These are phyloP conservation scores for Alternaria viburni DNA, from an alignment of 2,329 filamentous ascomycete species.

Conservation along the genomic window DNA sequence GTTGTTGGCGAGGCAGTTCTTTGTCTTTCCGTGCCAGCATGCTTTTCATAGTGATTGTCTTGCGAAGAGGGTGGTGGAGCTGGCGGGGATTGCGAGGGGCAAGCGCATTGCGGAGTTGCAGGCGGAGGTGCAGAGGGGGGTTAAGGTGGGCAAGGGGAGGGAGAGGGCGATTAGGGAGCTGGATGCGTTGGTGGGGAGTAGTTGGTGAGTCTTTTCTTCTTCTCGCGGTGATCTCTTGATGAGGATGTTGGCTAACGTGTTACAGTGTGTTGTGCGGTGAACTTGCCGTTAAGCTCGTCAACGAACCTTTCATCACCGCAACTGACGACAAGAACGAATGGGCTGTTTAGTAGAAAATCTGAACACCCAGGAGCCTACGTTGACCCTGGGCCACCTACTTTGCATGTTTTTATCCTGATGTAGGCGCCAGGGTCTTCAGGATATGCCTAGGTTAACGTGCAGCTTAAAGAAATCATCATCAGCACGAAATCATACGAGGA, in stretches of 20 bases:
- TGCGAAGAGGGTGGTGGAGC: conserved; percentile 82
- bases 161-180: conserved; percentile 87
- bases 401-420: neutral
- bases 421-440: neutral
- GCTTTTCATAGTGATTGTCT: conserved; percentile 96
- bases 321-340: conserved; percentile 81
- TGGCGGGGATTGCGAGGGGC: conserved; percentile 75
- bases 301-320: conserved; percentile 84
- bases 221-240: no score
- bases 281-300: conserved; percentile 90
- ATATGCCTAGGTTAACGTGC: neutral
- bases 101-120: conserved; percentile 86
- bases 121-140: conserved; percentile 77
- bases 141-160: conserved; percentile 72
- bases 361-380: neutral
- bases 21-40: conserved; percentile 98
- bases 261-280: conserved; percentile 89
- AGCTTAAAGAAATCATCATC: neutral
- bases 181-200: conserved; percentile 87
- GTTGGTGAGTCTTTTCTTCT: conserved; percentile 68
- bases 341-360: conserved; percentile 58
- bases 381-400: neutral
- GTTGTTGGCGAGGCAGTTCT: conserved; percentile 88
- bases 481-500: neutral
- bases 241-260: neutral